These are phyloP conservation scores for Pyronema domesticum DNA, from an alignment of 495 filamentous ascomycete species.

Conservation along the genomic window DNA sequence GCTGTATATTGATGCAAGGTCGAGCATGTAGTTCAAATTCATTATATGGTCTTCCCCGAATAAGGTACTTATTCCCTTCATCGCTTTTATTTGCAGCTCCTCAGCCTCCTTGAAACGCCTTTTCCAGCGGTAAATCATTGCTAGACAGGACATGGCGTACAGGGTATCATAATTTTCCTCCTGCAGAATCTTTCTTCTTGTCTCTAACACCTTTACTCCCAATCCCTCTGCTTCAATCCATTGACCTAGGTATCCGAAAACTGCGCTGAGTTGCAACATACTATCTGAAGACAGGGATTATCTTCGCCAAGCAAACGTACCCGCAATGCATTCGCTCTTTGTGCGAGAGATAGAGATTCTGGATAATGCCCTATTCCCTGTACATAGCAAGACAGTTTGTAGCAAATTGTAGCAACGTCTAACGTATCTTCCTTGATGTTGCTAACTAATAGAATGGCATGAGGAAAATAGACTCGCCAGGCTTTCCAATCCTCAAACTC, in stretches of 20 bases:
- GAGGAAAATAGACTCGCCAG: no score
- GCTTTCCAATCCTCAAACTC: no score
- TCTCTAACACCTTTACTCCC: not conserved
- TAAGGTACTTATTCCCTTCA: not conserved
- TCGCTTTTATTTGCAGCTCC: constrained; percentile 9
- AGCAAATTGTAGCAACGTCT: no score
- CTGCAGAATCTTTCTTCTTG: constrained; percentile 5
- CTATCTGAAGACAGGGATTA: not conserved
- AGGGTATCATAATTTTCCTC: constrained; percentile 18
- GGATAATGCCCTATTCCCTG: no score
- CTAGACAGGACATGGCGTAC: constrained; percentile 19
- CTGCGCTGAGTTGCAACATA: not conserved
- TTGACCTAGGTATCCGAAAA: no score
- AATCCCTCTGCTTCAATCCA: no score
- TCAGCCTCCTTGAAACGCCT: constrained; percentile 24
- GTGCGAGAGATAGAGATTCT: no score
- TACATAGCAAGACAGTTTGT: no score
- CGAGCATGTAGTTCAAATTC: not conserved
- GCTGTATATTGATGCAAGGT: constrained; percentile 17
- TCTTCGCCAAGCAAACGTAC: not conserved
- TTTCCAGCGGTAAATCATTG: constrained; percentile 16
- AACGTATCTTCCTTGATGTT: no score
- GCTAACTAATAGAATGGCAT: no score
- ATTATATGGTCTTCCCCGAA: constrained; percentile 5
- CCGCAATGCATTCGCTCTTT: not conserved